Conservation (phyloP, 2,329 filamentous ascomycete genomes). For the Claviceps sp. region DNA sequence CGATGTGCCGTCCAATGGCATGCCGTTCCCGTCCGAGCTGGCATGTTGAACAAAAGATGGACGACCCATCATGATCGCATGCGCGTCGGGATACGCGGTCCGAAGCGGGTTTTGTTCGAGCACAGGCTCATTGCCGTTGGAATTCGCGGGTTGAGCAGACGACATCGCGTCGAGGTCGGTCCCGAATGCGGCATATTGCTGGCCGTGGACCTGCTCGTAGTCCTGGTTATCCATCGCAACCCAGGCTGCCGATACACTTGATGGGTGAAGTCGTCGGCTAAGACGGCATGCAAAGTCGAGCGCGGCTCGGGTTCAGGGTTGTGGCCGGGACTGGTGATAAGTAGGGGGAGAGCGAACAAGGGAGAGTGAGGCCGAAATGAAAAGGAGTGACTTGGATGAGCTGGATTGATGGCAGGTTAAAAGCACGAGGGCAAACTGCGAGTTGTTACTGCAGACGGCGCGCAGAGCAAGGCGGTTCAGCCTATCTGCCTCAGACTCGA, state of each 20-base stretch:
- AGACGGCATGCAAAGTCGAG: background rate
- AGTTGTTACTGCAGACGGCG: background rate
- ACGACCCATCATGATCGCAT: conserved; percentile 13
- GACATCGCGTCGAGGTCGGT: background rate
- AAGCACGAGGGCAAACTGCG: background rate
- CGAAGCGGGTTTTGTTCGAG: conserved; percentile 4
- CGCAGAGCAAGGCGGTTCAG: background rate
- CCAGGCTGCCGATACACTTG: no score
- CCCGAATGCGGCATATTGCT: background rate
- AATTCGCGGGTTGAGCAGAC: background rate
- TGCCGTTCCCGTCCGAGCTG: conserved; percentile 9
- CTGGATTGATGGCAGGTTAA: background rate
- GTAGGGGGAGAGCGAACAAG: background rate
- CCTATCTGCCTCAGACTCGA: background rate
- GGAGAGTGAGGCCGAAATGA: background rate
- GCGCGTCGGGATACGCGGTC: conserved; percentile 3
- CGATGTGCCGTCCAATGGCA: conserved; percentile 15
- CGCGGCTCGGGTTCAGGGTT: background rate
- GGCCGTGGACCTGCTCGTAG: conserved; percentile 2
- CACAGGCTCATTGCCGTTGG: conserved; percentile 3
- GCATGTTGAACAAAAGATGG: conserved; percentile 15
- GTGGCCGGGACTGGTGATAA: background rate
- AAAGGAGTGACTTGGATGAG: no score
- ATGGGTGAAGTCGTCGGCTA: background rate
- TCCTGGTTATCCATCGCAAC: conserved; percentile 4